These are phyloP conservation scores for Kurtzmaniella natalensis DNA, from an alignment of 1,139 yeast species.

Conservation along the genomic window DNA sequence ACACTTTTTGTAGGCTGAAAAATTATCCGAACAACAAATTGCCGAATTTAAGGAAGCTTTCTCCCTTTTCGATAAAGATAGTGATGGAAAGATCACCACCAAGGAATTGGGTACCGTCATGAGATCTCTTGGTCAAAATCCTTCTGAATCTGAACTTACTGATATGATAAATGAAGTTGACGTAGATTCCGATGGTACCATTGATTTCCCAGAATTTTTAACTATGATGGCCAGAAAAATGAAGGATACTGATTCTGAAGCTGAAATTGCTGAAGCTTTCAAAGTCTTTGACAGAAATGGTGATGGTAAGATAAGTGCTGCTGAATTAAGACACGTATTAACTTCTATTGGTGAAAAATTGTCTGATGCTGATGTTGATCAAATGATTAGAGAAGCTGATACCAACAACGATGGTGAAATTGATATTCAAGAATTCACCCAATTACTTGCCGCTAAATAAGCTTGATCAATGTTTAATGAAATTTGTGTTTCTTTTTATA, in stretches of 20 bases:
- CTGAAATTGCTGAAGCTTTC: slow-evolving; percentile 95
- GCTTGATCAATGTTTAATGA: no score
- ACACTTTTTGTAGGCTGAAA: slow-evolving; percentile 62
- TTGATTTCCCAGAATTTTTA: slow-evolving; percentile 83
- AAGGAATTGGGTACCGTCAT: slow-evolving; percentile 95
- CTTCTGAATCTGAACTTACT: slow-evolving; percentile 90
- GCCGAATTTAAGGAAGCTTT: slow-evolving; percentile 97
- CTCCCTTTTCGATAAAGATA: slow-evolving; percentile 91
- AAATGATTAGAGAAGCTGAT: slow-evolving; percentile 94
- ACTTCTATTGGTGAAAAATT: slow-evolving; percentile 96
- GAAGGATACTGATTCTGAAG: slow-evolving; percentile 95
- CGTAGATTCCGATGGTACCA: slow-evolving; percentile 89
- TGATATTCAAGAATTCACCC: slow-evolving; percentile 92
- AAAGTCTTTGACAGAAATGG: slow-evolving; percentile 93
- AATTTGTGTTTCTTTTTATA: no score
- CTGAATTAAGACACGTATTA: slow-evolving; percentile 93
- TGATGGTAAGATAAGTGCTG: slow-evolving; percentile 93
- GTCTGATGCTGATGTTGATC: slow-evolving; percentile 93
- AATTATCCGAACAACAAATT: slow-evolving; percentile 92
- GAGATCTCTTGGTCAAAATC: slow-evolving; percentile 97
- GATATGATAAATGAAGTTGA: slow-evolving; percentile 98
- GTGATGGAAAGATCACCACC: slow-evolving; percentile 93
- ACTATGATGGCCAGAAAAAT: slow-evolving; percentile 93
- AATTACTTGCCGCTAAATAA: slow-evolving; percentile 55
- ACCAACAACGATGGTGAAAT: slow-evolving; percentile 95